These are phyloP conservation scores for Myxozyma melibiosi DNA, from an alignment of 805 yeast genomes.

Conservation along the genomic window DNA sequence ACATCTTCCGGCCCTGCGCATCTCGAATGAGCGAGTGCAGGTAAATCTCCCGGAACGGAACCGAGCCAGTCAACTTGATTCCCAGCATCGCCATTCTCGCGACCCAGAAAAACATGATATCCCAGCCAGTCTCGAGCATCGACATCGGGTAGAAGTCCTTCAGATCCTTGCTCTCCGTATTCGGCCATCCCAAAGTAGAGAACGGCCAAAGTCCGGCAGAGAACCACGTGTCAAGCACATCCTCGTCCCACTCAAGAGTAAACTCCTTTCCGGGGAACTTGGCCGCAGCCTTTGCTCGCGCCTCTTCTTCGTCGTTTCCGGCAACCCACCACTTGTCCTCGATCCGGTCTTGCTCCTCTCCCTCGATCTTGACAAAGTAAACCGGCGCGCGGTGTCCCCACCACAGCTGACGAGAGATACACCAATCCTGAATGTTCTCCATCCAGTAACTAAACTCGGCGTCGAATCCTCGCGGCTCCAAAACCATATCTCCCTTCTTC, in stretches of 20 bases:
- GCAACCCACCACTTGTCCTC: constrained; percentile 87
- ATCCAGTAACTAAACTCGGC: constrained; percentile 94
- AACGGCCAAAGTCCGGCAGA: constrained; percentile 98
- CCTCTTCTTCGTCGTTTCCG: constrained; percentile 82
- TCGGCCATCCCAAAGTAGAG: constrained; percentile 96
- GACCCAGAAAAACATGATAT: constrained; percentile 98
- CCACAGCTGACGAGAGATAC: constrained; percentile 93
- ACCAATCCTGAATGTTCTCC: constrained; percentile 97
- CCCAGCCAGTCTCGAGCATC: constrained; percentile 98
- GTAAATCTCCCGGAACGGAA: constrained; percentile 95
- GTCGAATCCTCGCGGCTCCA: constrained; percentile 87
- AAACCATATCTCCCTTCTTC: constrained; percentile 73
- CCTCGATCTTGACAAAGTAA: constrained; percentile 81
- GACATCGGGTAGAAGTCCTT: constrained; percentile 84
- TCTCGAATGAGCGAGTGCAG: constrained; percentile 98
- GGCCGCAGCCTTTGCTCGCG: constrained; percentile 72
- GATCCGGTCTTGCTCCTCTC: constrained; percentile 58
- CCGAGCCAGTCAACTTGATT: constrained; percentile 81
- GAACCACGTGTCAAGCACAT: constrained; percentile 98
- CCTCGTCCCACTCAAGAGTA: constrained; percentile 92
- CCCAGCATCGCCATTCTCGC: constrained; percentile 94
- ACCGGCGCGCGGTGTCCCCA: constrained; percentile 99
- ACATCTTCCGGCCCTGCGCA: constrained; percentile 99
- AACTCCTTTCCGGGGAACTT: constrained; percentile 72
- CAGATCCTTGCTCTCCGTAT: constrained; percentile 63